A percentile compares a stretch with the other conserved stretches of the same genome.
phyloP scores from a whole-genome alignment of 2,329 filamentous ascomycete genomes.

The Fusarium nisikadoi region DNA sequence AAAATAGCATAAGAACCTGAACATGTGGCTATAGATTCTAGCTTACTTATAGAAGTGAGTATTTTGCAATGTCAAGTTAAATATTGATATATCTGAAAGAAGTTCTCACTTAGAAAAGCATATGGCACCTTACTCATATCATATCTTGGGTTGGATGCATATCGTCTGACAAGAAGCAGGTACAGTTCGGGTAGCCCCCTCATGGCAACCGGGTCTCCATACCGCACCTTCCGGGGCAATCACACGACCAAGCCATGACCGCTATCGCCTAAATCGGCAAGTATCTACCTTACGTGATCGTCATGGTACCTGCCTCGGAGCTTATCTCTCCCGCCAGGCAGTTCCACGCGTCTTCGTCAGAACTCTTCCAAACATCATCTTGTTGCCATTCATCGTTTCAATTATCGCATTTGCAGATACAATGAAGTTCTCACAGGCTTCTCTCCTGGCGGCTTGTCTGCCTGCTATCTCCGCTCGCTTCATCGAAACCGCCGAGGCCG shows the following conservation, averaged over 20 bases:
- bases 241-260: conserved; percentile 35
- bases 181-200: not conserved
- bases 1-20: not conserved
- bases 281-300: conserved; percentile 38
- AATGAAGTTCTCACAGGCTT: conserved; percentile 66
- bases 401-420: not conserved
- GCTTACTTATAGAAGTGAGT: not conserved
- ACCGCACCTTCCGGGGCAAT: conserved; percentile 24
- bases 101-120: not conserved
- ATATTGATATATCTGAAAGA: not conserved
- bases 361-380: conserved; percentile 21
- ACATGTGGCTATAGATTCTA: not conserved
- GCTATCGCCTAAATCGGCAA: conserved; percentile 33
- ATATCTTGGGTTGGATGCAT: not conserved
- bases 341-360: conserved; percentile 20
- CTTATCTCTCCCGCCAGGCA: conserved; percentile 15
- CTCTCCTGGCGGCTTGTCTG: conserved; percentile 65
- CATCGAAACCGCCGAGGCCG: conserved; percentile 61
- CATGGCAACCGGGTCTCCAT: conserved; percentile 38
- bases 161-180: conserved; percentile 8
- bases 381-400: conserved; percentile 2
- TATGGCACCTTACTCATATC: not conserved
- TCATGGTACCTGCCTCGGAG: conserved; percentile 33
- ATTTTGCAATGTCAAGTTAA: not conserved
- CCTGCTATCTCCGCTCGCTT: conserved; percentile 67